Evolutionary conservation across 2,329 filamentous ascomycete genomes (phyloP).

Genomic region (Polychaeton citri): DNA sequence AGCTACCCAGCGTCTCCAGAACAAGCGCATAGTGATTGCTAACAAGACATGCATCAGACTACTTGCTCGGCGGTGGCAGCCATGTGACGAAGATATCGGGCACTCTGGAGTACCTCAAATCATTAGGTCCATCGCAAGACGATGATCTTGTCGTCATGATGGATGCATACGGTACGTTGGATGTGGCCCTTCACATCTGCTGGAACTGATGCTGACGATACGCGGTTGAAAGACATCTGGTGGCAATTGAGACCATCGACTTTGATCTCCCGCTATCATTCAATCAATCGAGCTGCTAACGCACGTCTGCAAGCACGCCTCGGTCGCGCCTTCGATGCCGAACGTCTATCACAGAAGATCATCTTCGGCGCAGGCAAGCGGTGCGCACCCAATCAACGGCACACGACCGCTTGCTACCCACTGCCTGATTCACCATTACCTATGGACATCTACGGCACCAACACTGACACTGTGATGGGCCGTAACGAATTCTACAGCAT

Average conservation of each 20-base stretch:
- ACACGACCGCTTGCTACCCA: constrained; percentile 37
- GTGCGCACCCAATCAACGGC: constrained; percentile 31
- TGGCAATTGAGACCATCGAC: constrained; percentile 13
- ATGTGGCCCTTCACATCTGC: too few species aligned
- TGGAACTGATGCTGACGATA: too few species aligned
- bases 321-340: constrained; percentile 4
- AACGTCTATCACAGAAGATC: constrained; percentile 37
- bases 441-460: constrained; percentile 30
- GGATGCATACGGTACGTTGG: constrained; percentile 11
- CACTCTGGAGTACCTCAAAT: constrained; percentile 7
- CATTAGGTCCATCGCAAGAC: constrained; percentile 6
- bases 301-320: constrained; percentile 29
- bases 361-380: constrained; percentile 43
- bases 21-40: background rate
- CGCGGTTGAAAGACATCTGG: constrained; percentile 12
- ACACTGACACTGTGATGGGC: constrained; percentile 9
- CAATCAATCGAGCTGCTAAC: constrained; percentile 21
- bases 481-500: constrained; percentile 2
- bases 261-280: constrained; percentile 11
- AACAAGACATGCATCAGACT: background rate
- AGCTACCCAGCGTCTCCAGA: background rate
- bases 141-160: constrained; percentile 13
- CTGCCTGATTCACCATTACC: constrained; percentile 39
- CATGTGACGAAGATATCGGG: constrained; percentile 12
- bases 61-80: constrained; percentile 8